These are phyloP conservation scores for Solanum virginianum DNA, from an alignment of 257 asterid species.

Conservation along the genomic window DNA sequence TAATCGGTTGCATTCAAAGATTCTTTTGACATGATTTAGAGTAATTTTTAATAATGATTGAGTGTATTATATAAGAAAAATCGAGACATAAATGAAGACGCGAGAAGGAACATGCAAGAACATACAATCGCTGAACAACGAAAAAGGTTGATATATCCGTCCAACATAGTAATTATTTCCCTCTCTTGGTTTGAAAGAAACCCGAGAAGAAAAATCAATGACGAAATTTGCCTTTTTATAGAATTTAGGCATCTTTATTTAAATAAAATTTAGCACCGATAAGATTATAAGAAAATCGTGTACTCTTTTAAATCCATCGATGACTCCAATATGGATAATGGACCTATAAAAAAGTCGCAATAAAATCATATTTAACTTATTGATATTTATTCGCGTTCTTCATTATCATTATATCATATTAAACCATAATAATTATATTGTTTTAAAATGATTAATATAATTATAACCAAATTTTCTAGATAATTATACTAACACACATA, in stretches of 20 bases:
- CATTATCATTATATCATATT: neutral
- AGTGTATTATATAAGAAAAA: neutral
- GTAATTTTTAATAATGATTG: neutral
- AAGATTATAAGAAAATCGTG: neutral
- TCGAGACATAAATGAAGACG: neutral
- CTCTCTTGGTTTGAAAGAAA: neutral
- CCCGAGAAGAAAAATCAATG: neutral
- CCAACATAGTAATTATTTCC: neutral
- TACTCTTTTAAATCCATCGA: neutral
- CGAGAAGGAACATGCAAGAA: neutral
- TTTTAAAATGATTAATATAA: neutral
- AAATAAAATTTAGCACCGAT: neutral
- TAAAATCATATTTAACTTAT: neutral
- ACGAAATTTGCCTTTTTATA: accelerated
- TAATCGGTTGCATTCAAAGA: neutral
- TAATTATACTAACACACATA: too few species aligned
- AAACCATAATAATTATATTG: neutral
- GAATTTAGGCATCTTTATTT: neutral
- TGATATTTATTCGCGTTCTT: neutral
- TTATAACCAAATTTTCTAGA: neutral
- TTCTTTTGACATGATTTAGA: neutral
- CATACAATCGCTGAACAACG: neutral
- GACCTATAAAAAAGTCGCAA: too few species aligned
- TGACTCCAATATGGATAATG: neutral
- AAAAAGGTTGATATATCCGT: neutral